Evolutionary conservation across 2,329 filamentous ascomycete species (phyloP).

Genomic region (Penicillium polonicum): DNA sequence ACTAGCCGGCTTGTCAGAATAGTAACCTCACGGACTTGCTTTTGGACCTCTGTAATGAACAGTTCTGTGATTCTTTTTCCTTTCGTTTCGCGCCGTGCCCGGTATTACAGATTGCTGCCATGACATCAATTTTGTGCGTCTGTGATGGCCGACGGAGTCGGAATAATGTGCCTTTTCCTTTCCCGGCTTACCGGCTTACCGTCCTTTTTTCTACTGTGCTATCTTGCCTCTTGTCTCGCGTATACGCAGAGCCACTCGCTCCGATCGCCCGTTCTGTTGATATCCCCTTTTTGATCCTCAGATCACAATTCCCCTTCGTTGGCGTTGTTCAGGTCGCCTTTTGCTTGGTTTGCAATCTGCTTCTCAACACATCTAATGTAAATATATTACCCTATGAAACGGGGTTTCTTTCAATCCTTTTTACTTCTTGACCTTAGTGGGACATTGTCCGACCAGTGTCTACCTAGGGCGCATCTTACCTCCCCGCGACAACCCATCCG

Average conservation of each 20-base stretch:
- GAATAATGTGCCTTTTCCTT: conserved; percentile 7
- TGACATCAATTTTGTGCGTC: neutral
- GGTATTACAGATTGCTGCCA: neutral
- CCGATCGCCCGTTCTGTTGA: conserved; percentile 4
- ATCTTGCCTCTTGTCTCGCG: neutral
- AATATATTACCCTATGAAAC: conserved; percentile 4
- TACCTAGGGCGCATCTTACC: neutral
- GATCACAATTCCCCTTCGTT: neutral
- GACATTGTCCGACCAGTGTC: neutral
- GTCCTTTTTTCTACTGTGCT: neutral
- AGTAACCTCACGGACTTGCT: conserved; percentile 10
- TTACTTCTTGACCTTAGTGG: neutral
- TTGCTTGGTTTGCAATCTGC: conserved; percentile 1
- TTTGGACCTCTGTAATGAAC: conserved; percentile 5
- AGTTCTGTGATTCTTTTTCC: neutral
- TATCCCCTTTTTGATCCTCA: conserved; percentile 8
- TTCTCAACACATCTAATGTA: neutral
- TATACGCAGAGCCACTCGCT: neutral
- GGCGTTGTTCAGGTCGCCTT: conserved; percentile 1
- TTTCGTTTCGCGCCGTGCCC: neutral
- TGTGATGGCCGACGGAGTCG: neutral
- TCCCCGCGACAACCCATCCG: neutral
- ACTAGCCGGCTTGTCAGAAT: conserved; percentile 9
- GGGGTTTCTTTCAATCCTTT: neutral
- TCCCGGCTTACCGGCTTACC: neutral